A percentile compares a stretch with the other conserved stretches of the same genome.
Evolutionary conservation across 2,329 filamentous ascomycete species (phyloP).

Genomic region (Thermoascus crustaceus): DNA sequence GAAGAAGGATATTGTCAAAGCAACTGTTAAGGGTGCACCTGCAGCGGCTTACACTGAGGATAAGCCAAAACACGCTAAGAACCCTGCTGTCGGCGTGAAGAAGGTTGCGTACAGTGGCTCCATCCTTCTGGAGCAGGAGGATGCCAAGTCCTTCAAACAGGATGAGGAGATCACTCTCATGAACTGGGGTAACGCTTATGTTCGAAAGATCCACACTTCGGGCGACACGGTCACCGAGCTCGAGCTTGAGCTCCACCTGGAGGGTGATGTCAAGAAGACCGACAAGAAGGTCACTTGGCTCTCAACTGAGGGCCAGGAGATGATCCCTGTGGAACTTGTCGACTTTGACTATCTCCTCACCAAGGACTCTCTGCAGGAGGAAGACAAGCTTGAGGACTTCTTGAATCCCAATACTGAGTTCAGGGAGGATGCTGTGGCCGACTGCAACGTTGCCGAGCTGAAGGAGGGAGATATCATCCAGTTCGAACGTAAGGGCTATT

Average conservation of each 20-base stretch:
- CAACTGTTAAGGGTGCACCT: conserved; percentile 58
- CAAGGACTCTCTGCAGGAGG: conserved; percentile 87
- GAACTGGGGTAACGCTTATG: conserved; percentile 69
- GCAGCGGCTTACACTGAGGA: conserved; percentile 60
- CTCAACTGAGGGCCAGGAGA: conserved; percentile 62
- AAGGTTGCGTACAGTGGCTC: conserved; percentile 70
- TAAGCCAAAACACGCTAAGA: conserved; percentile 84
- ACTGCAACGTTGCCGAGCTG: conserved; percentile 68
- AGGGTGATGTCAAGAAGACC: conserved; percentile 89
- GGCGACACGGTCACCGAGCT: conserved; percentile 54
- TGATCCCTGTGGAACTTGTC: conserved; percentile 76
- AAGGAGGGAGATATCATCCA: conserved; percentile 90
- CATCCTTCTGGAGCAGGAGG: conserved; percentile 76
- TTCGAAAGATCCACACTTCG: conserved; percentile 44
- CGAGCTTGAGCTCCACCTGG: conserved; percentile 78
- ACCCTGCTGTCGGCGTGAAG: conserved; percentile 74
- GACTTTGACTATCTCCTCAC: conserved; percentile 94
- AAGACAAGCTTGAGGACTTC: conserved; percentile 77
- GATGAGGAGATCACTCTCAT: conserved; percentile 92
- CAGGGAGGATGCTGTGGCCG: conserved; percentile 66
- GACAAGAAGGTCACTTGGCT: conserved; percentile 97
- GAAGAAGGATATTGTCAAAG: conserved; percentile 62
- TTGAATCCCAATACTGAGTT: conserved; percentile 68
- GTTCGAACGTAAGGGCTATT: conserved; percentile 89
- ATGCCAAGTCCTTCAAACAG: conserved; percentile 70